A percentile compares a stretch with the other conserved stretches of the same genome.
phyloP scores from a whole-genome alignment of 371 early-diverging fungal species.

The Mortierella sp. region DNA sequence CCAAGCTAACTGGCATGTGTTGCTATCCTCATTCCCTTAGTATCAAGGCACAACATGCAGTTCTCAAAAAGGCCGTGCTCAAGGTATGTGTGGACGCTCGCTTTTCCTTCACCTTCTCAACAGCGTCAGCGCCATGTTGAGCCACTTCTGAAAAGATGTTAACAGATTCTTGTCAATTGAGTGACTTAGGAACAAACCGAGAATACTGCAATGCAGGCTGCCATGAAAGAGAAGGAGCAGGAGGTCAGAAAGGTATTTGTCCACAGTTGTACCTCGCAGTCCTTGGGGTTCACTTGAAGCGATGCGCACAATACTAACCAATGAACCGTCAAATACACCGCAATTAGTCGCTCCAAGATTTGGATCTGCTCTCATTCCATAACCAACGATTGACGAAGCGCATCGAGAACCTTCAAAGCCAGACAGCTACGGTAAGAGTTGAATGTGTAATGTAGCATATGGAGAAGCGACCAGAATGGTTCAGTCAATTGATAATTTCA shows the following conservation, averaged over 20 bases:
- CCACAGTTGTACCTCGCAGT: background rate
- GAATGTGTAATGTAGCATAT: background rate
- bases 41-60: slow-evolving; percentile 74
- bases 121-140: background rate
- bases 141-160: background rate
- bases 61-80: slow-evolving; percentile 73
- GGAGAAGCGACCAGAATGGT: no score
- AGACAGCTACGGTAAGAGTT: slow-evolving; percentile 59
- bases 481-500: background rate
- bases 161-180: background rate
- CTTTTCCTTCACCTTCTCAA: background rate
- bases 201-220: slow-evolving; percentile 68
- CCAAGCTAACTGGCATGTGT: background rate
- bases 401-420: slow-evolving; percentile 72
- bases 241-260: slow-evolving; percentile 70
- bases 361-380: slow-evolving; percentile 75
- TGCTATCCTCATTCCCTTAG: slow-evolving; percentile 35
- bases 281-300: background rate
- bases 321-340: background rate
- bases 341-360: slow-evolving; percentile 61
- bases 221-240: slow-evolving; percentile 76
- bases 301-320: background rate
- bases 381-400: slow-evolving; percentile 77
- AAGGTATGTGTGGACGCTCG: slow-evolving; percentile 57
- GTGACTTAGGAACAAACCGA: slow-evolving; percentile 70